Base-by-base conservation (phyloP, 768 basidiomycete species). In the Trametes sanguinea region DNA sequence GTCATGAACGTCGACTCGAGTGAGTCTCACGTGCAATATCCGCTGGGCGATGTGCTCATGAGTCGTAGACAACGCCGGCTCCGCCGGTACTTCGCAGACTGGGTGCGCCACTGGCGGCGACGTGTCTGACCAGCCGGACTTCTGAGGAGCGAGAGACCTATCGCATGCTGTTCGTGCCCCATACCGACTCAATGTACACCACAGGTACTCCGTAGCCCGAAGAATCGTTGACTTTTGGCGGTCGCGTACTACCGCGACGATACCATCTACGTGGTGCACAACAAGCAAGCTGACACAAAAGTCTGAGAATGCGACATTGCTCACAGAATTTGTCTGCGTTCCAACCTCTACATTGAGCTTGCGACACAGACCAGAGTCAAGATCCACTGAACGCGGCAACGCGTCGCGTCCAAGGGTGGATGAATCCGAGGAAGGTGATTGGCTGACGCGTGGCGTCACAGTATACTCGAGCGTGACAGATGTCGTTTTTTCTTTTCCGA, bases 1-100 rank as follows among this genome's bases (percentile, higher is more conserved):
- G 48, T 71, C 64, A 44, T 66, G 52, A 68, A 73, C 59, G 39
- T 71, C 30, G 59, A 69, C 43, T 75, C 73, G 16, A 69, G 74
- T 75, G 37, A 59, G 72, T 68, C 42, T 43, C 5, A n/a, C 33
- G 57, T 13, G 22, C 22, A 22, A 22, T 32, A 7, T 27, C 29
- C 33, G 9, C 33, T 1, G 33, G 3, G 14, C 13, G 11, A 2
- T 39, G 32, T 11, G 22, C 53, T 66, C 43, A 63, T 2, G 22
- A 13, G 13, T 17, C 14, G 2, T 32, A 71, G 70, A 70, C 68
- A 72, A 72, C 53, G 71, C 68, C 9, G 71, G 71, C 13, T 27
- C 6, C 35, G 71, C 71, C 4, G 71, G 71, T 13, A 35, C 54
- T 8, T 64, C 71, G 30, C 17, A 50, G 30, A 62, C 68, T 17